Evolutionary conservation across 805 yeast species (phyloP).

Genomic region (Pichia manshurica): DNA sequence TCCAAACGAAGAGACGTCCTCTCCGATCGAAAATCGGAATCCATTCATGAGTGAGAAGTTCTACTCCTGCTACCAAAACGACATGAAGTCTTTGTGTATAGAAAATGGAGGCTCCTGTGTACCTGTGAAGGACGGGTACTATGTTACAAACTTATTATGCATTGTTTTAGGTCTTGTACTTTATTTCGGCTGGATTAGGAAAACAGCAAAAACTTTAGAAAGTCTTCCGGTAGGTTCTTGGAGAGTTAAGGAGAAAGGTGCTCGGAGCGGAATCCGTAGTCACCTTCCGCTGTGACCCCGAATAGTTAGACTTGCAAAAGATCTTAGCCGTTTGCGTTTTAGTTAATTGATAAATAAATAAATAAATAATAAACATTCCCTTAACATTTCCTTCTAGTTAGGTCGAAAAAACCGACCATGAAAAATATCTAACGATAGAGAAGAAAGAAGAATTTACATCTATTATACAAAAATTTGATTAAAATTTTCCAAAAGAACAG

Average conservation of each 20-base stretch:
- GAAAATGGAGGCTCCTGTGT: conserved; percentile 50
- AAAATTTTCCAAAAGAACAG: conserved; percentile 26
- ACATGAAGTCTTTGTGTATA: conserved; percentile 44
- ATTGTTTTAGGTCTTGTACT: conserved; percentile 57
- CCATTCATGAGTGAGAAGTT: conserved; percentile 23
- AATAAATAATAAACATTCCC: too few species aligned
- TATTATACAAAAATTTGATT: conserved; percentile 19
- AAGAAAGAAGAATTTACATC: too few species aligned
- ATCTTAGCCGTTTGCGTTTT: too few species aligned
- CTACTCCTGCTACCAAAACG: conserved; percentile 27
- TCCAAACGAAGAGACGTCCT: neutral
- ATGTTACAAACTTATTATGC: conserved; percentile 68
- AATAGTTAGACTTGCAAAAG: too few species aligned
- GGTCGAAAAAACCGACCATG: too few species aligned
- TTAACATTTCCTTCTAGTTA: too few species aligned
- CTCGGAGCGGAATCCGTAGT: conserved; percentile 10
- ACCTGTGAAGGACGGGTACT: conserved; percentile 73
- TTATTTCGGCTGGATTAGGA: conserved; percentile 60
- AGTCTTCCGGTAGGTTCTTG: conserved; percentile 67
- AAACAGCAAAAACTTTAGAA: conserved; percentile 61
- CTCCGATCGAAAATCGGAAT: conserved; percentile 12
- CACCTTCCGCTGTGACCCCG: conserved; percentile 9
- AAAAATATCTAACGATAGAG: neutral
- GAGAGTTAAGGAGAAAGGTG: conserved; percentile 43
- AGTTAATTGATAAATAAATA: too few species aligned